A percentile compares a stretch with the other conserved stretches of the same genome.
Evolutionary conservation across 2,329 filamentous ascomycete species (phyloP).

Genomic region (Trichoderma sp.): DNA sequence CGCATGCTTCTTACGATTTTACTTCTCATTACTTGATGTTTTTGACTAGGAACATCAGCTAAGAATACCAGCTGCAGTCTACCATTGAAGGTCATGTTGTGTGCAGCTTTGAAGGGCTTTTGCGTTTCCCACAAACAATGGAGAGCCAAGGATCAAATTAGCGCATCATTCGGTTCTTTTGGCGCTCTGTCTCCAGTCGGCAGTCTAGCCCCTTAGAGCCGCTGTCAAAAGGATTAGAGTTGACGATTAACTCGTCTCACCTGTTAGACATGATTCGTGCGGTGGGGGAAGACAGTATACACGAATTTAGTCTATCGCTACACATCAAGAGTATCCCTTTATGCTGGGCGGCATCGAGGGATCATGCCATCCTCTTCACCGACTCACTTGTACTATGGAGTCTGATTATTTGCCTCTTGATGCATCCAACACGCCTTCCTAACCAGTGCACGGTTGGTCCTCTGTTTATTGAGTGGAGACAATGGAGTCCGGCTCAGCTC

Average conservation of each 20-base stretch:
- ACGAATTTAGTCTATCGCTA: neutral
- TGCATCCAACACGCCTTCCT: slow-evolving; percentile 15
- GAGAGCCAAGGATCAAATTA: slow-evolving; percentile 1
- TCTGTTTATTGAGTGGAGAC: neutral
- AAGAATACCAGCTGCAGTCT: neutral
- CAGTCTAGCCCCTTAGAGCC: neutral
- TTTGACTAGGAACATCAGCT: neutral
- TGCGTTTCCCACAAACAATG: neutral
- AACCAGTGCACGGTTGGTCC: neutral
- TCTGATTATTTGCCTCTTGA: neutral
- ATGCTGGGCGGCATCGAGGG: too few relatives aligned
- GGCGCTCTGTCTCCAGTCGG: neutral
- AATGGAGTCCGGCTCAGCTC: neutral
- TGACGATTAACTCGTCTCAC: slow-evolving; percentile 9
- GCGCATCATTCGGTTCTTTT: neutral
- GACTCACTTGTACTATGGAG: neutral
- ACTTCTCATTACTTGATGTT: neutral
- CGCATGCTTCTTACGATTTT: neutral
- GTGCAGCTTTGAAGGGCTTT: neutral
- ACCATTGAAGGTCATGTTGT: neutral
- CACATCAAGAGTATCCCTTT: neutral
- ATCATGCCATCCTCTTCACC: neutral
- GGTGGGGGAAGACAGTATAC: neutral
- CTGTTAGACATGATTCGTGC: neutral
- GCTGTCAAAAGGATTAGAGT: slow-evolving; percentile 7